Conservation (phyloP, 2,329 filamentous ascomycete genomes). For the Aciculosporium take region DNA sequence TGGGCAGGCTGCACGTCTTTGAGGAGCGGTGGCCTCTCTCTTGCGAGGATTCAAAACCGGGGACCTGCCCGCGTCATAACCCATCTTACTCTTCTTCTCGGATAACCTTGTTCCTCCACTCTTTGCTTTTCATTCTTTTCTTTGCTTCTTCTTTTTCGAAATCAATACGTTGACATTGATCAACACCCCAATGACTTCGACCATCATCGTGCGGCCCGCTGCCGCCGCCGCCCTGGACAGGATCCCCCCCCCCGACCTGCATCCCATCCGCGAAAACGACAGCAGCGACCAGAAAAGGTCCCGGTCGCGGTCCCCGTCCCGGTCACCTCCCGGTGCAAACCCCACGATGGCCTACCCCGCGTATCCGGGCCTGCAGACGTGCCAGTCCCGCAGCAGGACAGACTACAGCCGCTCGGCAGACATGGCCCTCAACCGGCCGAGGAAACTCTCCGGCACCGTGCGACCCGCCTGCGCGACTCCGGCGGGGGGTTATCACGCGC, state of each 20-base stretch:
- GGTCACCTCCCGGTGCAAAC: slow-evolving; percentile 8
- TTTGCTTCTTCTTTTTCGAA: neutral
- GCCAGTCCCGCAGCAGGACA: too few relatives aligned
- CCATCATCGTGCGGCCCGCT: slow-evolving; percentile 7
- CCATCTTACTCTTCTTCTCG: neutral
- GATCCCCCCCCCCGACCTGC: slow-evolving; percentile 8
- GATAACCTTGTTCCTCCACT: neutral
- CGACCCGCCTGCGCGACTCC: too few relatives aligned
- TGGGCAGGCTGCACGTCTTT: too few relatives aligned
- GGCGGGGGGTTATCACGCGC: too few relatives aligned
- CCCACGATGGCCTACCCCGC: slow-evolving; percentile 15
- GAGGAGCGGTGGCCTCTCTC: too few relatives aligned
- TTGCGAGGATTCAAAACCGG: too few relatives aligned
- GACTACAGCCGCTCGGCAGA: slow-evolving; percentile 12
- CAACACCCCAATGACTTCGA: slow-evolving; percentile 8
- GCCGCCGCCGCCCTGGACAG: slow-evolving; percentile 7
- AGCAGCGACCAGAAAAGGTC: slow-evolving; percentile 6
- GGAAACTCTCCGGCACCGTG: slow-evolving; percentile 20
- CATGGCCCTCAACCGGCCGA: slow-evolving; percentile 20
- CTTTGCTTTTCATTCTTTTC: too few relatives aligned
- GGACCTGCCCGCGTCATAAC: too few relatives aligned
- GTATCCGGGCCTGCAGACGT: slow-evolving; percentile 19
- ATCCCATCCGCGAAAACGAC: slow-evolving; percentile 5
- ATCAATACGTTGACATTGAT: too few relatives aligned
- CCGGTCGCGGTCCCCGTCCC: slow-evolving; percentile 4